Evolutionary conservation across 2,329 filamentous ascomycete genomes (phyloP).

Genomic region (Fusarium sp.): DNA sequence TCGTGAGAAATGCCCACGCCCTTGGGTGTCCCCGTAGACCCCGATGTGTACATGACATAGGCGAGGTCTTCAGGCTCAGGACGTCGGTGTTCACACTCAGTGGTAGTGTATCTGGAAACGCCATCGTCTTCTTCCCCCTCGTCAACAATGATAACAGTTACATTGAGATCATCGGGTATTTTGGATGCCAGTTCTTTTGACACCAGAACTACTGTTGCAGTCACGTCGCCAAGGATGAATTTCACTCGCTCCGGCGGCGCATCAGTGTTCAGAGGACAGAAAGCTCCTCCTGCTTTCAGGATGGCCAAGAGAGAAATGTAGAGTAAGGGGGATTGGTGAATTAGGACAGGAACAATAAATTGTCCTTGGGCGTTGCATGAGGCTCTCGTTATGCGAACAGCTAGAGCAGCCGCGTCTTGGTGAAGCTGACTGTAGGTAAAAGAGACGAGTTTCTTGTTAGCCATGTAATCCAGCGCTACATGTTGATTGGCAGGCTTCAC

Average conservation of each 20-base stretch:
- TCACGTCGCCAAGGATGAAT: conserved; percentile 83
- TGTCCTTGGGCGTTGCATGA: conserved; percentile 37
- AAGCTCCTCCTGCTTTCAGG: conserved; percentile 82
- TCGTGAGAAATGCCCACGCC: conserved; percentile 84
- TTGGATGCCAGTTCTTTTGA: conserved; percentile 57
- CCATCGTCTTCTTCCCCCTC: conserved; percentile 27
- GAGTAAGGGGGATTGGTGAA: conserved; percentile 79
- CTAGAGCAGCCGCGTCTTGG: conserved; percentile 62
- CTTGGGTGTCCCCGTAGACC: conserved; percentile 88
- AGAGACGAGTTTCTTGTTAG: conserved; percentile 42
- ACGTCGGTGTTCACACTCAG: conserved; percentile 23
- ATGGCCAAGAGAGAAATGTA: conserved; percentile 82
- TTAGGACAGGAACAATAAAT: conserved; percentile 75
- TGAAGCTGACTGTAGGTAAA: conserved; percentile 73
- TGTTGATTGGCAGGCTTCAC: conserved; percentile 54
- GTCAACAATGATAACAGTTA: conserved; percentile 52
- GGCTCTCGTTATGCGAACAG: conserved; percentile 55
- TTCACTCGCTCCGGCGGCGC: conserved; percentile 77
- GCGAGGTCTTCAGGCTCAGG: conserved; percentile 63
- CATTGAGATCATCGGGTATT: conserved; percentile 48
- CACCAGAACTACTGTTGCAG: conserved; percentile 74
- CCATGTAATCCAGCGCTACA: conserved; percentile 48
- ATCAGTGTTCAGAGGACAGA: conserved; percentile 85
- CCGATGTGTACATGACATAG: conserved; percentile 94
- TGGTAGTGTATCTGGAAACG: neutral